phyloP scores from a whole-genome alignment of 345 rosid species.

The Noccaea caerulescens region DNA sequence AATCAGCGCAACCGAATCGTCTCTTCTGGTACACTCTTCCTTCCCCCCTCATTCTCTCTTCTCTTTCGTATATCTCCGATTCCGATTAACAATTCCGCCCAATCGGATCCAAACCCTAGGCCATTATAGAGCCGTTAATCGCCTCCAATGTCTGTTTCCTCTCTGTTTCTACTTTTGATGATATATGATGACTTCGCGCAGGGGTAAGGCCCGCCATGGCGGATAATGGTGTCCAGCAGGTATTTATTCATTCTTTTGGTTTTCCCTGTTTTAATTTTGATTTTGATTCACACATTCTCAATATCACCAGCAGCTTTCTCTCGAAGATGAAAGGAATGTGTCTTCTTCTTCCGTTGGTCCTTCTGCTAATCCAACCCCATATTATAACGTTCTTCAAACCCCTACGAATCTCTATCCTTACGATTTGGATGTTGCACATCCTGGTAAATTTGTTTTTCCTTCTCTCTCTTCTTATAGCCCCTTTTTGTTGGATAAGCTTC shows the following conservation, averaged over 20 bases:
- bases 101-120: slow-evolving; percentile 38
- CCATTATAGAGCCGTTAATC: slow-evolving; percentile 24
- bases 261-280: background rate
- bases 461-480: background rate
- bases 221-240: slow-evolving; percentile 52
- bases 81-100: background rate
- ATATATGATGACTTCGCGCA: slow-evolving; percentile 42
- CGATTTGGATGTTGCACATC: slow-evolving; percentile 49
- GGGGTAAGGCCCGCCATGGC: slow-evolving; percentile 51
- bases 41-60: background rate
- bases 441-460: slow-evolving; percentile 42
- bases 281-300: background rate
- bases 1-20: slow-evolving; percentile 45
- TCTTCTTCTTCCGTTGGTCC: slow-evolving; percentile 56
- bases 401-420: slow-evolving; percentile 41
- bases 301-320: slow-evolving; percentile 54
- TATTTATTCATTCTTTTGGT: slow-evolving; percentile 23
- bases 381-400: slow-evolving; percentile 39
- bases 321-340: slow-evolving; percentile 59
- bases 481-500: too few relatives aligned
- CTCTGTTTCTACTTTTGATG: background rate
- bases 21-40: slow-evolving; percentile 44
- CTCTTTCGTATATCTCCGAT: background rate
- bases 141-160: slow-evolving; percentile 15
- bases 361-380: slow-evolving; percentile 40